phyloP scores from a whole-genome alignment of 345 rosid genomes.

The Boechera divaricarpa region DNA sequence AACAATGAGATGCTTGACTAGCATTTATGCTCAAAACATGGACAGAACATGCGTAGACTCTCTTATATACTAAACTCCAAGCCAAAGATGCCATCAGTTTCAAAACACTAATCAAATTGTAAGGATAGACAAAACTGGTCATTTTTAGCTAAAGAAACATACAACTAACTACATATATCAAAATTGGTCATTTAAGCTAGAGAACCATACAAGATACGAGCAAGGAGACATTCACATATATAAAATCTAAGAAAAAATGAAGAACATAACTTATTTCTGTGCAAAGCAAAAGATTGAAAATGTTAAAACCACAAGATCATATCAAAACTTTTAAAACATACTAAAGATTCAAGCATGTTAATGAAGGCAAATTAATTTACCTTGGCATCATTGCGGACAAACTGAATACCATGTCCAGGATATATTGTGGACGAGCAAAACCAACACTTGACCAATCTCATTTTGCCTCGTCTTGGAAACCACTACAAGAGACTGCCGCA shows the following conservation, averaged over 20 bases:
- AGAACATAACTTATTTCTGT: not conserved
- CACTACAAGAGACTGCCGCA: slow-evolving; percentile 7
- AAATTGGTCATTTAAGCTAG: not conserved
- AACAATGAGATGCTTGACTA: not conserved
- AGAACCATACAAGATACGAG: not conserved
- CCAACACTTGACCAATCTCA: slow-evolving; percentile 96
- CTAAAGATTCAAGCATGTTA: not conserved
- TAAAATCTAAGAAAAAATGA: not conserved
- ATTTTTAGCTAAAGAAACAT: not conserved
- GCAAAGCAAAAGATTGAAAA: not conserved
- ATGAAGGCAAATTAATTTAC: slow-evolving; percentile 36
- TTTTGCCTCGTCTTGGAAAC: slow-evolving; percentile 39
- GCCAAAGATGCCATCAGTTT: not conserved
- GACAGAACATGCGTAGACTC: not conserved
- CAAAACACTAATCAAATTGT: not conserved
- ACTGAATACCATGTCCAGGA: slow-evolving; percentile 90
- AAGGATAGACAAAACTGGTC: not conserved
- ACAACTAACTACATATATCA: not conserved
- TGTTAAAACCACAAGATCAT: not conserved
- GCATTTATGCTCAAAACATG: not conserved
- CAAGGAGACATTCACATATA: not conserved
- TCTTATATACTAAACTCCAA: not conserved
- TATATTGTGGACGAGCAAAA: slow-evolving; percentile 90
- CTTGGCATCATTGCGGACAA: slow-evolving; percentile 87
- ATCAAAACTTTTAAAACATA: not conserved